These are phyloP conservation scores for Auricularia heimuer DNA, from an alignment of 768 basidiomycete species.

Conservation along the genomic window DNA sequence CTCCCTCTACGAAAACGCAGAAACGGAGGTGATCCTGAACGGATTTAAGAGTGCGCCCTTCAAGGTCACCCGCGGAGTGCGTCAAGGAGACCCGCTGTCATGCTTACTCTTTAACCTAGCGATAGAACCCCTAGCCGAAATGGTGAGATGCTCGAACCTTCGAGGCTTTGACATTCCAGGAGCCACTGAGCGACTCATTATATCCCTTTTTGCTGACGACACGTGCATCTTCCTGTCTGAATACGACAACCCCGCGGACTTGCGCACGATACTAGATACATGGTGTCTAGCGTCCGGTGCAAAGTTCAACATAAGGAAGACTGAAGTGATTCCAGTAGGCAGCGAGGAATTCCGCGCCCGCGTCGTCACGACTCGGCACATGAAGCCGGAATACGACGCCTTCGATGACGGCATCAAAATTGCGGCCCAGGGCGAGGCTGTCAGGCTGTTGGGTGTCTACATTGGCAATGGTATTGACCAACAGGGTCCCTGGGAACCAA, in stretches of 20 bases:
- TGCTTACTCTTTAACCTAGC: slow-evolving; percentile 31
- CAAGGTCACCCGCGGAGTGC: slow-evolving; percentile 22
- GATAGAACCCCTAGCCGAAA: slow-evolving; percentile 29
- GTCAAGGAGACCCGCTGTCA: slow-evolving; percentile 31
- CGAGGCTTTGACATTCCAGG: slow-evolving; percentile 14
- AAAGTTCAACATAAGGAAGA: slow-evolving; percentile 33
- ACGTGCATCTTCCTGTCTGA: slow-evolving; percentile 27
- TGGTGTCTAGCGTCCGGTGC: slow-evolving; percentile 35
- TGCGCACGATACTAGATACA: slow-evolving; percentile 19
- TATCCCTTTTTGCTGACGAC: slow-evolving; percentile 30
- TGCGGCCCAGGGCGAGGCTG: slow-evolving; percentile 6
- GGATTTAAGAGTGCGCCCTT: slow-evolving; percentile 18
- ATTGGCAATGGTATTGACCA: slow-evolving; percentile 7
- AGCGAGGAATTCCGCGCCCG: slow-evolving; percentile 10
- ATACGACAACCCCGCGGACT: slow-evolving; percentile 17
- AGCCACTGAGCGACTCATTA: slow-evolving; percentile 3
- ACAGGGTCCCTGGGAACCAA: slow-evolving; percentile 4
- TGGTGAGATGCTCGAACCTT: slow-evolving; percentile 20
- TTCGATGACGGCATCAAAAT: no score
- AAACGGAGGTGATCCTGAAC: slow-evolving; percentile 19
- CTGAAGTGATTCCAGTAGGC: slow-evolving; percentile 28
- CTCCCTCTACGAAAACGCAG: no score
- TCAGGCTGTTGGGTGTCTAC: slow-evolving; percentile 5
- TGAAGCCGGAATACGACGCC: no score
- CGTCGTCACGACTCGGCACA: slow-evolving; percentile 2